Conservation (phyloP, 2,329 filamentous ascomycete genomes). For the Venturia nashicola region DNA sequence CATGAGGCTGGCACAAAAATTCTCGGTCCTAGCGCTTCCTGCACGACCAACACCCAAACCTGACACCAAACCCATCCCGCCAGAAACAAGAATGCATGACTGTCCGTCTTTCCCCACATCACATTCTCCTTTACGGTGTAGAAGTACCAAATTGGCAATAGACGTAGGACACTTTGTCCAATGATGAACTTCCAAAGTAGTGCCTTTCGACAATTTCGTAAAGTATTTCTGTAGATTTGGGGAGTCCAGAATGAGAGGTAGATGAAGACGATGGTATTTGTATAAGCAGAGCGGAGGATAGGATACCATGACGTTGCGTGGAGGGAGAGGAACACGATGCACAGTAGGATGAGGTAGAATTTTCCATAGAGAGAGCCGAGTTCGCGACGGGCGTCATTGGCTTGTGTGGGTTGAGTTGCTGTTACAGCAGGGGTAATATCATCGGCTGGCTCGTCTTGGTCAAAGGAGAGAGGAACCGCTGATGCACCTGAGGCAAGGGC, state of each 20-base stretch:
- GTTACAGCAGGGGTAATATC: constrained; percentile 20
- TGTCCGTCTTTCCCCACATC: constrained; percentile 61
- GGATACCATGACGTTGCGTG: constrained; percentile 47
- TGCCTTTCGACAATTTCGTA: constrained; percentile 83
- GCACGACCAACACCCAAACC: constrained; percentile 61
- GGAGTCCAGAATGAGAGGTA: constrained; percentile 90
- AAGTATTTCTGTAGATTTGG: constrained; percentile 80
- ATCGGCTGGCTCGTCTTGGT: constrained; percentile 34
- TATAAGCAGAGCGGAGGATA: constrained; percentile 40
- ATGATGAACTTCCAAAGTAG: constrained; percentile 85
- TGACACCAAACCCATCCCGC: constrained; percentile 80
- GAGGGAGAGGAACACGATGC: constrained; percentile 45
- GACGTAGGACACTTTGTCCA: constrained; percentile 66
- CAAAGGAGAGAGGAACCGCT: constrained; percentile 46
- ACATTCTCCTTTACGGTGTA: constrained; percentile 70
- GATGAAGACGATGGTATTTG: constrained; percentile 51
- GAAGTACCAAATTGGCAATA: constrained; percentile 77
- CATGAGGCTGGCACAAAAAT: constrained; percentile 65
- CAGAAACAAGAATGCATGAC: constrained; percentile 49
- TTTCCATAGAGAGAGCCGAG: constrained; percentile 48
- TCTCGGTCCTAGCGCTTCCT: constrained; percentile 79
- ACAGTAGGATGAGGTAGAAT: constrained; percentile 48
- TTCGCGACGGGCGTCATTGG: constrained; percentile 27
- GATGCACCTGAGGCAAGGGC: constrained; percentile 34
- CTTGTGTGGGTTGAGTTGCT: constrained; percentile 16